Evolutionary conservation across 179 eudicot genomes (phyloP), one percentile per base, ranked within the genome.

Genomic region (Corrigiola litoralis): DNA sequence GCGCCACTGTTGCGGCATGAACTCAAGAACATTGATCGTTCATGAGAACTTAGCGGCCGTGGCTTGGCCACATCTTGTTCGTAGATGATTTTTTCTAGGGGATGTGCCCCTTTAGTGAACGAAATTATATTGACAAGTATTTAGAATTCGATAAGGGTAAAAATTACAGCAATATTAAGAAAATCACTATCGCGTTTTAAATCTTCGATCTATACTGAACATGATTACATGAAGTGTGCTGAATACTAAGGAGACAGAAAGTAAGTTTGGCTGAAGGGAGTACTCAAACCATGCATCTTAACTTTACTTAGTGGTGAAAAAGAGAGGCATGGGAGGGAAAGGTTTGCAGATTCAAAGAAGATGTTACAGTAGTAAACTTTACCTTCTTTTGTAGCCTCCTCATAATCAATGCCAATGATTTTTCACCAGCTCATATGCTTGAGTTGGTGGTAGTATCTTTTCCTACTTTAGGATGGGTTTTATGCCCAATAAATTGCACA

Each of bases 361-460:
- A 0, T 14, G 40, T 21, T 5, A 11, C 8, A 54, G 1, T 50
- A 65, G 32, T 14, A 53, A n/a, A 4, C 47, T 21, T 2, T 6
- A 4, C 68, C 53, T 41, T 25, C 20, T 68, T 70, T 62, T 52
- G 3, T 21, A 23, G 53, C 34, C 60, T 60, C 36, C 56, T 70
- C 63, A 70, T 62, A 62, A 70, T 70, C 74, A 62, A 70, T 70
- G 74, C 74, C 56, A 70, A 70, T 70, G 38, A 70, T 62, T 70
- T 58, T 53, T 25, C 16, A 61, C 47, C 74, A 70, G 37, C 63
- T 69, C 73, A 68, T 68, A 16, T 33, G 37, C 45, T 20, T 57
- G 23, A 36, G 28, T 20, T 34, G 46, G 20, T 57, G 61, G 61
- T 56, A 27, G 41, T n/a, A 16, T 20, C 20, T 41, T 41, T 40